Base-by-base conservation (phyloP, 208 protist species). In the Phytomonas sp. region DNA sequence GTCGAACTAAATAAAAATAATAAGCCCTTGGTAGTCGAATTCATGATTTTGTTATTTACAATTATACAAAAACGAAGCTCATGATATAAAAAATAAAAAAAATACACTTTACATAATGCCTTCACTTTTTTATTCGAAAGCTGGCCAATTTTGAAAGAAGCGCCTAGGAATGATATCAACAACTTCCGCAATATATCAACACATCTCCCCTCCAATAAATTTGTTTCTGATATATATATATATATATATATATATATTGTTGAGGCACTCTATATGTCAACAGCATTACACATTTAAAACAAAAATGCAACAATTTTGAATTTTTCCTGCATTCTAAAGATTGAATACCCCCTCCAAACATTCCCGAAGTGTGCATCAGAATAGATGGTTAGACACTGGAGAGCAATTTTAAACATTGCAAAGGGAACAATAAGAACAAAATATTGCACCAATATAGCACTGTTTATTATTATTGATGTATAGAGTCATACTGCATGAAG, bases 191-290 rank as follows among this genome's bases (percentile, higher is more conserved):
- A 68, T n/a, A 36, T n/a, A 67, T 28, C 6, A 73, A 66, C 17
- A 70, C 56, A 67, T 17, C 28, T 15, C 20, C 31, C 20, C 31
- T 23, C 28, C 40, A 60, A 43, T 73, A 30, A 51, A 65, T 69
- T 73, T 65, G 62, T 2, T 71, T 64, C 62, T 30, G 53, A 30
- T 37, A 15, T 63, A 31, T n/a, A 67, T 70, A 70, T 70, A 32
- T 70, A 70, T 29, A 73, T 73, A 71, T 73, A 73, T 73, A 73
- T 71, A 33, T 51, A 72, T 72, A n/a, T 67, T 37, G 26, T 51
- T n/a, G 33, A 65, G 0, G 0, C 33, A 13, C 36, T 23, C 4
- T 26, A 53, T 65, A 26, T 26, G 11, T 26, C 37, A 65, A 60
- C 33, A 40, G 6, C 1, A 65, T 65, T 56, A 8, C 23, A 56